Conservation (phyloP, 768 basidiomycete genomes). For the Suillus bovinus region DNA sequence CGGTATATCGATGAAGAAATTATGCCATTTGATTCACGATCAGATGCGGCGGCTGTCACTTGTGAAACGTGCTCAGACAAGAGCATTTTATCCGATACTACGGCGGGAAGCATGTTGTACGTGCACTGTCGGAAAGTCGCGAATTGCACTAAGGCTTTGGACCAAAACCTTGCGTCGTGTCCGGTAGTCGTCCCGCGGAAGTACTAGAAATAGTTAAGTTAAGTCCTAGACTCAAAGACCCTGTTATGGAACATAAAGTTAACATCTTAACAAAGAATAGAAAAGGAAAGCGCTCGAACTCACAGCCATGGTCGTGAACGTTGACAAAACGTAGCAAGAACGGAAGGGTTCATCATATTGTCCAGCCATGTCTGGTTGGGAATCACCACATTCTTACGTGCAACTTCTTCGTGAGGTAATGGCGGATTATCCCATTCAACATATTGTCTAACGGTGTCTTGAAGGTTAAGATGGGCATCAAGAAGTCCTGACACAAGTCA, state of each 20-base stretch:
- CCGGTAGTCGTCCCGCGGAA: neutral
- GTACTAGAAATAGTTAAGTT: neutral
- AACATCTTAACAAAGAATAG: neutral
- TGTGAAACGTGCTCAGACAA: neutral
- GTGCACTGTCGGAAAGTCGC: neutral
- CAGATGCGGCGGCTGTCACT: neutral
- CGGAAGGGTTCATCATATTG: neutral
- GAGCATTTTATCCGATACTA: too few species aligned
- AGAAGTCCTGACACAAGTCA: neutral
- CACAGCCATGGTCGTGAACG: neutral
- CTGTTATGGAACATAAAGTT: neutral
- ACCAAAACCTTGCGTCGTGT: neutral
- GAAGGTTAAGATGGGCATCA: neutral
- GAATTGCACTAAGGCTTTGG: slow-evolving; percentile 3
- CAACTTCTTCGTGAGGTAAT: neutral
- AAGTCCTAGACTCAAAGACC: neutral
- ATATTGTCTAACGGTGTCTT: neutral
- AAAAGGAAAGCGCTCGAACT: neutral
- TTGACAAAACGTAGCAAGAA: neutral
- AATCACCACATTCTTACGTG: neutral
- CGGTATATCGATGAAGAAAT: neutral
- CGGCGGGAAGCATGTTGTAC: neutral
- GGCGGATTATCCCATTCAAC: neutral
- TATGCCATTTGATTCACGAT: neutral
- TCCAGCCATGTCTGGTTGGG: neutral